phyloP scores from a whole-genome alignment of 495 filamentous ascomycete species.

The Aspergillus haitiensis region DNA sequence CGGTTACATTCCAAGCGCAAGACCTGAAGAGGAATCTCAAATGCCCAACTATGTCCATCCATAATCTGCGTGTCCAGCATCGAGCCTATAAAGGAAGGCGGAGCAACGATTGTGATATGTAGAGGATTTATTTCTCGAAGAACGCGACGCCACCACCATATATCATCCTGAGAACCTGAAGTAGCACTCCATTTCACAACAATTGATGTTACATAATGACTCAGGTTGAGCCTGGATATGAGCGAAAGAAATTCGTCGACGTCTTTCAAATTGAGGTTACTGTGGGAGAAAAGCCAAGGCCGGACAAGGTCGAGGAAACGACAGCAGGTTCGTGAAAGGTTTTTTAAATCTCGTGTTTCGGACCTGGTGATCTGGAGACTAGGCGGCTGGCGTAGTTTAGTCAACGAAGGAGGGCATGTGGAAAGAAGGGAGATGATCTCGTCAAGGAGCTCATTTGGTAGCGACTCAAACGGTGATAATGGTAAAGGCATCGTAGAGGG shows the following conservation, averaged over 20 bases:
- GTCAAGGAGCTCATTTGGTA: constrained; percentile 47
- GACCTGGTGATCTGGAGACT: constrained; percentile 25
- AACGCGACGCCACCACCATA: constrained; percentile 36
- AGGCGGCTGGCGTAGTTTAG: constrained; percentile 31
- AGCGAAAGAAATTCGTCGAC: constrained; percentile 33
- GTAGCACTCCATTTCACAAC: constrained; percentile 26
- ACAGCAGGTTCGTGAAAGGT: constrained; percentile 31
- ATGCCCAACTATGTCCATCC: constrained; percentile 42
- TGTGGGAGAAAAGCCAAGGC: constrained; percentile 39
- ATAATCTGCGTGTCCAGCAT: constrained; percentile 32
- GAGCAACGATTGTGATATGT: constrained; percentile 37
- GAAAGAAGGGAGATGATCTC: constrained; percentile 37
- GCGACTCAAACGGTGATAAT: constrained; percentile 20
- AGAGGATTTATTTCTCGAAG: constrained; percentile 33
- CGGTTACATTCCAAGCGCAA: constrained; percentile 30
- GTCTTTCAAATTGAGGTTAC: constrained; percentile 31
- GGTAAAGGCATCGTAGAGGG: constrained; percentile 25
- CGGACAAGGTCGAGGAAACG: constrained; percentile 32
- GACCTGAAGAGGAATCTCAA: constrained; percentile 39
- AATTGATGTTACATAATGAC: constrained; percentile 35
- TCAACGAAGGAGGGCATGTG: constrained; percentile 31
- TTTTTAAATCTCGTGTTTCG: constrained; percentile 32
- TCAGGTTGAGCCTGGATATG: constrained; percentile 26
- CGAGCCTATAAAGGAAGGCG: constrained; percentile 36
- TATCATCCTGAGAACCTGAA: constrained; percentile 20